These are phyloP conservation scores for Trichoderma sp. DNA, from an alignment of 2,329 filamentous ascomycete species.

Conservation along the genomic window DNA sequence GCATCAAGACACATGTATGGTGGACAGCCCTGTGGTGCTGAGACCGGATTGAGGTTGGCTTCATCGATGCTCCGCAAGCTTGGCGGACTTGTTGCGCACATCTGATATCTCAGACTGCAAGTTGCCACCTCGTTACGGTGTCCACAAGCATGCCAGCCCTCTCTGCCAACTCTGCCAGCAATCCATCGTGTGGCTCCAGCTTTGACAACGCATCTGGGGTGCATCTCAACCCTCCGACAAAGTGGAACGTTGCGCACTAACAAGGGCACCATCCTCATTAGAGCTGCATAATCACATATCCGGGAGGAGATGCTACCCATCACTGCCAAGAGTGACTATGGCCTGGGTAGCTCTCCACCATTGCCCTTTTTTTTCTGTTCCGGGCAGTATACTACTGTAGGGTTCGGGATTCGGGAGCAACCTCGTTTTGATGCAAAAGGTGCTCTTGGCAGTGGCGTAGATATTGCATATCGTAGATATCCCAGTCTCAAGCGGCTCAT, in stretches of 20 bases:
- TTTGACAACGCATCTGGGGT: neutral
- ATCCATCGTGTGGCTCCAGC: neutral
- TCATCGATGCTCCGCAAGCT: neutral
- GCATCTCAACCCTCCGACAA: neutral
- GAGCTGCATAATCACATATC: neutral
- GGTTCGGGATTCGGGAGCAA: too few relatives aligned
- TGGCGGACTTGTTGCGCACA: neutral
- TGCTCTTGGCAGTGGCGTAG: neutral
- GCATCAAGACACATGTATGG: neutral
- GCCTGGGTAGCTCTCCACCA: neutral
- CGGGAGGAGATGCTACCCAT: neutral
- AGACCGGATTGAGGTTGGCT: neutral
- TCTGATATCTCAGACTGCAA: neutral
- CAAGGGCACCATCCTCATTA: neutral
- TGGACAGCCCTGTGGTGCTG: neutral
- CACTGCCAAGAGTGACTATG: neutral
- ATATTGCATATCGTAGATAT: neutral
- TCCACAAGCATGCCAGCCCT: neutral
- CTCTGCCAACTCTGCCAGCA: neutral
- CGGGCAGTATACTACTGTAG: neutral
- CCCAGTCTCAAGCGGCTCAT: slow-evolving; percentile 22
- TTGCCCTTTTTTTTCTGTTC: neutral
- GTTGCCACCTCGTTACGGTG: neutral
- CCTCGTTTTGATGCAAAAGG: neutral
- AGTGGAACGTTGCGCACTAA: neutral